These are phyloP conservation scores for Zanthoxylum bungeanum DNA, from an alignment of 345 rosid species.

Conservation along the genomic window DNA sequence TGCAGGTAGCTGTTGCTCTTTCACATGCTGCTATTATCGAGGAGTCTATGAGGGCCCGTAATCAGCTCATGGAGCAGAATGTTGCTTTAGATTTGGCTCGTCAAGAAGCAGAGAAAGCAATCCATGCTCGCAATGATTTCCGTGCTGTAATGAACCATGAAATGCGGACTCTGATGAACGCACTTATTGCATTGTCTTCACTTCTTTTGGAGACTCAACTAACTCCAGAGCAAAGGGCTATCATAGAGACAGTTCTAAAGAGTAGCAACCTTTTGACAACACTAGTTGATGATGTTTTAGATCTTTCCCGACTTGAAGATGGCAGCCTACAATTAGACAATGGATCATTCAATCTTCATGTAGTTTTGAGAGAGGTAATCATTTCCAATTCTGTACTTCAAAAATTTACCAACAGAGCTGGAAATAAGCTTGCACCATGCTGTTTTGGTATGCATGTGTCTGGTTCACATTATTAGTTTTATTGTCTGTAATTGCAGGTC, in stretches of 20 bases:
- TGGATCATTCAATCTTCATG: conserved; percentile 63
- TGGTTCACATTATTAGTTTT: conserved; percentile 3
- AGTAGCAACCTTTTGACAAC: conserved; percentile 89
- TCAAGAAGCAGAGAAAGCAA: conserved; percentile 83
- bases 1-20: conserved; percentile 95
- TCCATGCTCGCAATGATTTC: conserved; percentile 92
- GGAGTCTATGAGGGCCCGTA: conserved; percentile 85
- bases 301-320: conserved; percentile 91
- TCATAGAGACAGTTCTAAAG: conserved; percentile 84
- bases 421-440: not conserved
- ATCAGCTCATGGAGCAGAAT: conserved; percentile 85
- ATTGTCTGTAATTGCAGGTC: conserved; percentile 42
- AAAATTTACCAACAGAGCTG: not conserved
- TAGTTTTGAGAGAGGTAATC: conserved; percentile 66
- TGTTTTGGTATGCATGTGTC: not conserved
- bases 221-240: conserved; percentile 75
- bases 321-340: conserved; percentile 74
- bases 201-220: conserved; percentile 85
- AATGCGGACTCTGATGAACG: conserved; percentile 95
- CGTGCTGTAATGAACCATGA: conserved; percentile 97
- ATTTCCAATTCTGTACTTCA: not conserved
- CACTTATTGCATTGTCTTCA: conserved; percentile 80
- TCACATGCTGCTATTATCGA: conserved; percentile 96
- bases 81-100: conserved; percentile 78
- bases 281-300: conserved; percentile 83